Evolutionary conservation across 2,329 filamentous ascomycete species (phyloP).

Genomic region (Aureobasidium sp.): DNA sequence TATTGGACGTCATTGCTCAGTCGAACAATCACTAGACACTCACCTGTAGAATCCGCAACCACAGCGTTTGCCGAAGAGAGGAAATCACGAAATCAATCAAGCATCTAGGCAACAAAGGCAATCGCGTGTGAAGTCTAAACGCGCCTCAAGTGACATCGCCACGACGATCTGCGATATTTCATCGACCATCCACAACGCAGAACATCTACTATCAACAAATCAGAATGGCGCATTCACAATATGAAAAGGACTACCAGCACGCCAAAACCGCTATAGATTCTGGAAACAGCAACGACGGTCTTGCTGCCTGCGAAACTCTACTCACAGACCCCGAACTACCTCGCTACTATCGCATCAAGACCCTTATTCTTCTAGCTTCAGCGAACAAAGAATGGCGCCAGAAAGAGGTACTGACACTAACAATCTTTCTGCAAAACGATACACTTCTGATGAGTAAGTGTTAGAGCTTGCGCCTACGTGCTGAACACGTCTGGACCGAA

Average conservation of each 20-base stretch:
- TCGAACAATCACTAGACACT: not conserved
- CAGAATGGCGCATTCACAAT: not conserved
- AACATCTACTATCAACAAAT: not conserved
- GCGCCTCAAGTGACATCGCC: not conserved
- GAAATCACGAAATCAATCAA: not conserved
- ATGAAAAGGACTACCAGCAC: not conserved
- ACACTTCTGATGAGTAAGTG: not conserved
- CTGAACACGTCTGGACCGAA: not conserved
- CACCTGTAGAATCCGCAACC: not conserved
- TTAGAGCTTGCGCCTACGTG: not conserved
- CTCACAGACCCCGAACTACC: not conserved
- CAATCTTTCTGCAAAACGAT: not conserved
- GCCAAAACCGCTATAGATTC: not conserved
- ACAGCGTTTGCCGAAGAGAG: not conserved
- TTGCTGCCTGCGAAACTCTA: not conserved
- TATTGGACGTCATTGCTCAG: not conserved
- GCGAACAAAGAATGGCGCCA: not conserved
- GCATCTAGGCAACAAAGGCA: not conserved
- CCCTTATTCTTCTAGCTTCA: not conserved
- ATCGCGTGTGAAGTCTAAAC: not conserved
- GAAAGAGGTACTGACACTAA: not conserved
- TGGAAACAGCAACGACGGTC: not conserved
- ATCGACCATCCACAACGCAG: not conserved
- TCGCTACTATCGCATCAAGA: conserved; percentile 9
- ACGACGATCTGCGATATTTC: not conserved